phyloP scores from a whole-genome alignment of 768 basidiomycete species.

The Tulasnella sp. region DNA sequence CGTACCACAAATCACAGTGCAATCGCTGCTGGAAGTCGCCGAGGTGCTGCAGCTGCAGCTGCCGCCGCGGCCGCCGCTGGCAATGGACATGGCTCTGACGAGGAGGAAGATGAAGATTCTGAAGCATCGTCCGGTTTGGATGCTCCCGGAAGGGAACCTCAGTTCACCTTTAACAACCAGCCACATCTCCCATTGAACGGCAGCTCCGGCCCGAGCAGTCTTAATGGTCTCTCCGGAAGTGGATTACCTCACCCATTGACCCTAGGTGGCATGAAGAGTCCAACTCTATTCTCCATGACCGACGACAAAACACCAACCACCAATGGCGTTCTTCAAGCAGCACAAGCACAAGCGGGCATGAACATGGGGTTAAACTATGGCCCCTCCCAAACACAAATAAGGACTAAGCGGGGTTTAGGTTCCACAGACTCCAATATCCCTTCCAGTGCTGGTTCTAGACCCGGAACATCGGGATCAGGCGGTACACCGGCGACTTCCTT shows the following conservation, averaged over 20 bases:
- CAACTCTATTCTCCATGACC: slow-evolving; percentile 36
- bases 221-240: background rate
- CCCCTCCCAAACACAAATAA: background rate
- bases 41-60: slow-evolving; percentile 14
- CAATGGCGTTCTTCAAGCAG: slow-evolving; percentile 60
- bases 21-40: slow-evolving; percentile 26
- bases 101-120: slow-evolving; percentile 68
- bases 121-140: slow-evolving; percentile 49
- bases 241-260: slow-evolving; percentile 7
- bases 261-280: slow-evolving; percentile 32
- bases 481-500: background rate
- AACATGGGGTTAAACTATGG: slow-evolving; percentile 3
- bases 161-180: too few species aligned
- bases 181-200: slow-evolving; percentile 32
- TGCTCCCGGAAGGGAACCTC: slow-evolving; percentile 61
- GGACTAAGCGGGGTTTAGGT: slow-evolving; percentile 2
- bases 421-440: background rate
- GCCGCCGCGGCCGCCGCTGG: slow-evolving; percentile 3
- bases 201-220: background rate
- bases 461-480: background rate
- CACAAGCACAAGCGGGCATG: slow-evolving; percentile 36
- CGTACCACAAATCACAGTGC: slow-evolving; percentile 73
- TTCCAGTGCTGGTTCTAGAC: background rate
- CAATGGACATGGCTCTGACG: slow-evolving; percentile 35
- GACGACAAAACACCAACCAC: slow-evolving; percentile 86